A percentile compares a stretch with the other conserved stretches of the same genome.
Evolutionary conservation across 2,329 filamentous ascomycete species (phyloP).

Genomic region (Alternaria panax): DNA sequence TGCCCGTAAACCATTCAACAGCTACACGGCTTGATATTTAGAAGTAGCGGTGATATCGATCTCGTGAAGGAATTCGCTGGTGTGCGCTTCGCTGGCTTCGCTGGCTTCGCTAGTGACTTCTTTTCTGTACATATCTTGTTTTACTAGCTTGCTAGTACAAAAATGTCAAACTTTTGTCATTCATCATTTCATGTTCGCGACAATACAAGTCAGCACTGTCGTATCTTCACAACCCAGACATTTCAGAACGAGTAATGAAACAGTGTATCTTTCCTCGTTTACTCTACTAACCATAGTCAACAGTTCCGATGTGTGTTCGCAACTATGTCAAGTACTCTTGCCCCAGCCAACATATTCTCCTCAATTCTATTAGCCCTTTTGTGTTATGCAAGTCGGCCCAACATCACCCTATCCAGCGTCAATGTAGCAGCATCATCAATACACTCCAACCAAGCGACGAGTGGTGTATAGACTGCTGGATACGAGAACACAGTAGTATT

Average conservation of each 20-base stretch:
- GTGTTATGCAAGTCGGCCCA: conserved; percentile 19
- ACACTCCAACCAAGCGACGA: conserved; percentile 4
- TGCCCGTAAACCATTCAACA: conserved; percentile 27
- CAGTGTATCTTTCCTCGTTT: background rate
- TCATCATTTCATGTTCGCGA: background rate
- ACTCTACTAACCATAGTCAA: background rate
- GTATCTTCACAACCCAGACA: background rate
- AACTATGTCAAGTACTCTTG: conserved; percentile 19
- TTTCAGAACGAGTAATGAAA: background rate
- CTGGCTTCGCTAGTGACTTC: background rate
- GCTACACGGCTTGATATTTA: background rate
- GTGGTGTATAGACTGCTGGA: conserved; percentile 24
- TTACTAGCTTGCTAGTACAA: conserved; percentile 4
- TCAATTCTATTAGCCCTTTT: conserved; percentile 10
- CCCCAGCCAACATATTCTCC: conserved; percentile 1
- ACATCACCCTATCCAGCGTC: conserved; percentile 6
- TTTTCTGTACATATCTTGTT: conserved; percentile 9
- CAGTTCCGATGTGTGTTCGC: conserved; percentile 20
- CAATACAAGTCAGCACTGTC: background rate
- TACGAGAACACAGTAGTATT: conserved; percentile 3
- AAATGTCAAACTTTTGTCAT: conserved; percentile 10
- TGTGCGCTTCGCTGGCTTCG: background rate
- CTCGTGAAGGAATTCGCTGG: background rate
- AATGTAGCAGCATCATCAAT: conserved; percentile 11
- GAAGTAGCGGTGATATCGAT: background rate